Conservation (phyloP, 257 asterid genomes). For the Coffea canephora region DNA sequence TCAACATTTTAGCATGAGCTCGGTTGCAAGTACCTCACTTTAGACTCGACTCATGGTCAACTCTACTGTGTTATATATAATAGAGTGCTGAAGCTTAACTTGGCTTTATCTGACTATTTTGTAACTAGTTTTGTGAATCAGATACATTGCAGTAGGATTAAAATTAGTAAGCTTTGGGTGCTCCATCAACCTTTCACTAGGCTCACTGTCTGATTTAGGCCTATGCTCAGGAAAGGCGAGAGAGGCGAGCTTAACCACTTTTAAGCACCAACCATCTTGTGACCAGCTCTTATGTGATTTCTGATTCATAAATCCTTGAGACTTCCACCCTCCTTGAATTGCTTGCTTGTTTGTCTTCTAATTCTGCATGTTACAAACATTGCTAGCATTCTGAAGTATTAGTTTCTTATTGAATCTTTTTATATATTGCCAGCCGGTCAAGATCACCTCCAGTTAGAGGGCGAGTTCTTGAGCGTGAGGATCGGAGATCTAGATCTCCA, state of each 20-base stretch:
- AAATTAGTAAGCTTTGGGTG: background rate
- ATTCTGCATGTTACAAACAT: background rate
- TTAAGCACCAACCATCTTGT: background rate
- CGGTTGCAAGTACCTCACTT: background rate
- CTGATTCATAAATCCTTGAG: background rate
- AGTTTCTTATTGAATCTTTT: background rate
- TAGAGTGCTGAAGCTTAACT: background rate
- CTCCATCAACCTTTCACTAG: background rate
- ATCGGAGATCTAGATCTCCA: conserved; percentile 54
- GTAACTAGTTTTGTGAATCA: background rate
- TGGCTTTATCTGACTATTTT: background rate
- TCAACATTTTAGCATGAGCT: background rate
- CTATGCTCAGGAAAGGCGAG: background rate
- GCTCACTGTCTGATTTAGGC: background rate
- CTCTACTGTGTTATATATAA: background rate
- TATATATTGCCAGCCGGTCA: conserved; percentile 55
- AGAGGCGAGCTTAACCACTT: background rate
- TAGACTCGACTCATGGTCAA: too few species aligned
- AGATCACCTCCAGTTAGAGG: conserved; percentile 78
- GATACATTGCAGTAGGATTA: background rate
- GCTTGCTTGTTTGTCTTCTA: background rate
- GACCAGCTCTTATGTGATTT: background rate
- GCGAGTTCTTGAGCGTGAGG: conserved; percentile 47
- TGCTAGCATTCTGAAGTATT: background rate
- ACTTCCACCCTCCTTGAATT: background rate